phyloP scores from a whole-genome alignment of 2,329 filamentous ascomycete species.

The Penicillium janthinellum region DNA sequence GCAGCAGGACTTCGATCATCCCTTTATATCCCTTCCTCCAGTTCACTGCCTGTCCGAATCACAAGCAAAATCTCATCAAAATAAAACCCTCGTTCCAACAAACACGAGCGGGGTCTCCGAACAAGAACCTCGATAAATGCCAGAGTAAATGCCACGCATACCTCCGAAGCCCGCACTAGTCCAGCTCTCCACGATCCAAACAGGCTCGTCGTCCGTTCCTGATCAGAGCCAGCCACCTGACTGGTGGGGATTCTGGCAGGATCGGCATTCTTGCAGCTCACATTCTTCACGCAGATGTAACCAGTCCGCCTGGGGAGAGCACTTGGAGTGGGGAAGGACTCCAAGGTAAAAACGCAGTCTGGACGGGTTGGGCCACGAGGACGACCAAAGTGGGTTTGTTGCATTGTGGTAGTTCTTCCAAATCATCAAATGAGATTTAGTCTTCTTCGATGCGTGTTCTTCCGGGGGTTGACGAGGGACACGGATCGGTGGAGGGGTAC shows the following conservation, averaged over 20 bases:
- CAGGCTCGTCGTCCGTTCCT: conserved; percentile 15
- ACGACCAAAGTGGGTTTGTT: not conserved
- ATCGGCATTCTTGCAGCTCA: conserved; percentile 22
- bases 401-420: not conserved
- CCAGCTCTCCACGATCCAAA: conserved; percentile 2
- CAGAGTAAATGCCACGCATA: not conserved
- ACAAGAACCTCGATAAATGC: not conserved
- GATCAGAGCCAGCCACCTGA: conserved; percentile 7
- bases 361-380: not conserved
- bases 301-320: not conserved
- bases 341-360: not conserved
- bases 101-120: conserved; percentile 1
- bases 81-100: not conserved
- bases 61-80: not conserved
- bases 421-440: not conserved
- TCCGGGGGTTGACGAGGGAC: not conserved
- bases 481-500: not conserved
- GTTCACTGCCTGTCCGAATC: not conserved
- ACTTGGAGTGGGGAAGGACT: not conserved
- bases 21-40: not conserved
- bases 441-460: not conserved
- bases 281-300: conserved; percentile 16
- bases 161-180: not conserved
- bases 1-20: not conserved
- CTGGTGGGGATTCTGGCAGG: conserved; percentile 18